Conservation (phyloP, 73 alveolate species). For the Uronychia setigera region DNA sequence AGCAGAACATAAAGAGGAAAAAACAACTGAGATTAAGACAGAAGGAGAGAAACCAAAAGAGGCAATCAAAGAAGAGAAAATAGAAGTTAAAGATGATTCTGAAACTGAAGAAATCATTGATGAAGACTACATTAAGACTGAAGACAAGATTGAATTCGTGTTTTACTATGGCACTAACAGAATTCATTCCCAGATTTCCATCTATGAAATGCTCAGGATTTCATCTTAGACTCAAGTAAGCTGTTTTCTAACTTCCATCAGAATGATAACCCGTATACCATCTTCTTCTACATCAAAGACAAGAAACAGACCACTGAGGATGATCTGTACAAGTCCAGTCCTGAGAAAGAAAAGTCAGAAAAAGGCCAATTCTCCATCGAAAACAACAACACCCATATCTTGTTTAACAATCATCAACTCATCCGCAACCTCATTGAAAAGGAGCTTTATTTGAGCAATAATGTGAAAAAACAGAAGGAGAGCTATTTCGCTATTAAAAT, state of each 20-base stretch:
- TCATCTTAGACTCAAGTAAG: neutral
- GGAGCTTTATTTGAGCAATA: neutral
- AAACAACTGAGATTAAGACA: slow-evolving; percentile 1
- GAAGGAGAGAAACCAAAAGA: neutral
- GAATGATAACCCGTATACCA: neutral
- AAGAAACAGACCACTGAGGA: neutral
- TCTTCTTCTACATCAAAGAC: slow-evolving; percentile 30
- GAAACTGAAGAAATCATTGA: slow-evolving; percentile 11
- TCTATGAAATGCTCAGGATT: slow-evolving; percentile 20
- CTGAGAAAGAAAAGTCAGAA: slow-evolving; percentile 14
- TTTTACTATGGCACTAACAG: slow-evolving; percentile 13
- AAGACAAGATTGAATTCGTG: slow-evolving; percentile 37
- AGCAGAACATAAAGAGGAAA: slow-evolving; percentile 38
- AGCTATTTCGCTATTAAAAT: neutral
- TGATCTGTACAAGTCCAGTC: neutral
- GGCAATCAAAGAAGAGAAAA: slow-evolving; percentile 28
- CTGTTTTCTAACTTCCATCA: neutral
- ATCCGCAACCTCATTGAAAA: neutral
- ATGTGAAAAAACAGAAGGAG: neutral
- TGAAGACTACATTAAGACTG: slow-evolving; percentile 1
- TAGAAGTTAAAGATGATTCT: slow-evolving; percentile 3
- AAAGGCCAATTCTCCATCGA: too few species aligned
- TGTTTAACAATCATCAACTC: neutral
- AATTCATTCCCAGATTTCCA: slow-evolving; percentile 4
- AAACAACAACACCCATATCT: neutral